Base-by-base conservation (phyloP, 208 protist species). In the Trypanosoma caninum region DNA sequence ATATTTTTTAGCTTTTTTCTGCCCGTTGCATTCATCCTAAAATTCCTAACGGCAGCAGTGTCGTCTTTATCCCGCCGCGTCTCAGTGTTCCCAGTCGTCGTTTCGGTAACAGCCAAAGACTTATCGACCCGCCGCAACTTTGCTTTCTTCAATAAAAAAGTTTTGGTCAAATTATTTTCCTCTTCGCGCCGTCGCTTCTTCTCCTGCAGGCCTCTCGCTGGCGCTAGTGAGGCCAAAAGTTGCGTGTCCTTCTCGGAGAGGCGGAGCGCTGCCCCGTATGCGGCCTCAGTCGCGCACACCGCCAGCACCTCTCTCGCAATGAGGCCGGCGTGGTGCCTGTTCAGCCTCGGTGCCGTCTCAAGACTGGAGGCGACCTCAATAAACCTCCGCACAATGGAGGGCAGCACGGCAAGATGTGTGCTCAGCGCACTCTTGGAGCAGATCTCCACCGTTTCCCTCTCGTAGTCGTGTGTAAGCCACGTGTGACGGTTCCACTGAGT, bases 401-500 rank as follows among this genome's bases (percentile, higher is more conserved):
- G 82, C 13, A 95, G 50, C 1, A 77, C 82, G 22, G 65, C 57
- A 25, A 92, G 75, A 62, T 95, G 89, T 23, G 89, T 85, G 3
- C 60, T 70, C 63, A 78, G 65, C n/a, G 89, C 89, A 6, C 75
- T 68, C 62, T 91, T 89, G 61, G 69, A 74, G 64, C 89, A 93
- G 28, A 93, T 81, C 72, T 95, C 85, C 0, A 95, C 82, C 40
- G 69, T 75, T 69, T 95, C 85, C 18, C 63, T 40, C 30, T 74
- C 56, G 69, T 82, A 89, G 42, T 91, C 67, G 25, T 74, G 63
- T 10, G 81, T 88, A 23, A 95, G 82, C 89, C 89, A 95, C 38
- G 83, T 89, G 74, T 93, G 86, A 50, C 69, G 73, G 54, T 95
- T 95, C 86, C 89, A 95, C 38, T 74, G 60, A 63, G 60, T 75